phyloP scores from a whole-genome alignment of 805 yeast genomes.

The Sugiyamaella chiloensis region DNA sequence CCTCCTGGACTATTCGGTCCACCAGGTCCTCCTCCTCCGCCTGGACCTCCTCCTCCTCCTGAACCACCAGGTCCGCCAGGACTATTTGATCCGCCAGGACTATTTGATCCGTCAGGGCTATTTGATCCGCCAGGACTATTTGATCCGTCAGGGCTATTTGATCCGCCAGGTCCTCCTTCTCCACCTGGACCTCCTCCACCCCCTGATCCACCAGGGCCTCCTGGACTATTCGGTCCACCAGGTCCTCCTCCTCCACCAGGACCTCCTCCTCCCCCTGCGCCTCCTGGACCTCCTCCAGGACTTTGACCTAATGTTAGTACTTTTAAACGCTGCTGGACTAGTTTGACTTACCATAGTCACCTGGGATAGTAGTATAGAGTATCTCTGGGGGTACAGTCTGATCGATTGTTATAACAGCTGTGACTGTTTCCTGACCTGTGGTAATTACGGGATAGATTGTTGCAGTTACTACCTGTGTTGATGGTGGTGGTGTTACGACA shows the following conservation, averaged over 20 bases:
- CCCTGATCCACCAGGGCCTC: conserved; percentile 9
- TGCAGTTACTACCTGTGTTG: conserved; percentile 12
- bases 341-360: background rate
- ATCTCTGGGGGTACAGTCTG: background rate
- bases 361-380: conserved; percentile 1
- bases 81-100: conserved; percentile 12
- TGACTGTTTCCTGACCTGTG: conserved; percentile 6
- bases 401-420: background rate
- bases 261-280: conserved; percentile 1
- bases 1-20: conserved; percentile 10
- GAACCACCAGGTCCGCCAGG: conserved; percentile 7
- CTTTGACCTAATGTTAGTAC: conserved; percentile 3
- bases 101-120: conserved; percentile 2
- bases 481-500: conserved; percentile 7
- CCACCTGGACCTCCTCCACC: conserved; percentile 17
- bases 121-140: conserved; percentile 10
- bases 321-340: background rate
- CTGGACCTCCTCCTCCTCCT: conserved; percentile 10
- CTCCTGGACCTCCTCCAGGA: conserved; percentile 4
- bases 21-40: conserved; percentile 8
- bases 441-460: conserved; percentile 1
- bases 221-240: conserved; percentile 12
- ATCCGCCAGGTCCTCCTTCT: conserved; percentile 10
- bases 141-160: conserved; percentile 2
- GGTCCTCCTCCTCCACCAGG: conserved; percentile 8